A percentile compares a stretch with the other conserved stretches of the same genome.
phyloP scores from a whole-genome alignment of 257 asterid genomes.

The Gynochthodes officinalis region DNA sequence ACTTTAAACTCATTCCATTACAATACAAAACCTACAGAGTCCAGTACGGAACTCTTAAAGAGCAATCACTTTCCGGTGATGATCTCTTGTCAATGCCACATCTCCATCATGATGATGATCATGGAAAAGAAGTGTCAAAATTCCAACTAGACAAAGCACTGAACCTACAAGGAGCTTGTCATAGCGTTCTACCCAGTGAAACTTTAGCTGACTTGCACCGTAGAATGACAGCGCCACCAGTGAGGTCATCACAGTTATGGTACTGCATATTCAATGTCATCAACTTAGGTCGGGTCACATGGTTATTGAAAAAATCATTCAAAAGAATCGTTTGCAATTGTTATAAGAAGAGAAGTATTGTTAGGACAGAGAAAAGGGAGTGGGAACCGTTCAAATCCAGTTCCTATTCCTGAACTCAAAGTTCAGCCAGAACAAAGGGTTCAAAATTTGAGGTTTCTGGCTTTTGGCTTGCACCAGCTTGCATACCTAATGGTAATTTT shows the following conservation, averaged over 20 bases:
- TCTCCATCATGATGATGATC: slow-evolving; percentile 61
- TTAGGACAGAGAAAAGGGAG: background rate
- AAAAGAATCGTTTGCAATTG: background rate
- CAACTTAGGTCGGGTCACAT: slow-evolving; percentile 1
- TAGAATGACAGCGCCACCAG: slow-evolving; percentile 94
- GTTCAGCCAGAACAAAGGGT: background rate
- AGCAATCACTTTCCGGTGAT: slow-evolving; percentile 60
- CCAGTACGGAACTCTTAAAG: slow-evolving; percentile 24
- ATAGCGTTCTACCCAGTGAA: slow-evolving; percentile 94
- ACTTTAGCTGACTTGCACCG: slow-evolving; percentile 98
- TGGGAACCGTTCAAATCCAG: background rate
- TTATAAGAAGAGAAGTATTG: background rate
- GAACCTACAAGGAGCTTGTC: slow-evolving; percentile 98
- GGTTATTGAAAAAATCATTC: background rate
- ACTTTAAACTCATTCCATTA: background rate
- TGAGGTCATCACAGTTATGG: slow-evolving; percentile 90
- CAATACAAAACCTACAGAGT: background rate
- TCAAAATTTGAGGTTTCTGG: too few species aligned
- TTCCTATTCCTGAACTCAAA: background rate
- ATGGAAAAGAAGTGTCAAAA: slow-evolving; percentile 85
- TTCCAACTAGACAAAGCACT: slow-evolving; percentile 80
- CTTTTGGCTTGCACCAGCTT: background rate
- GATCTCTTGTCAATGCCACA: slow-evolving; percentile 33
- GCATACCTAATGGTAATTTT: background rate
- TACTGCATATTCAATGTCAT: slow-evolving; percentile 45